Conservation (phyloP, 2,329 filamentous ascomycete genomes). For the Alternaria solani region DNA sequence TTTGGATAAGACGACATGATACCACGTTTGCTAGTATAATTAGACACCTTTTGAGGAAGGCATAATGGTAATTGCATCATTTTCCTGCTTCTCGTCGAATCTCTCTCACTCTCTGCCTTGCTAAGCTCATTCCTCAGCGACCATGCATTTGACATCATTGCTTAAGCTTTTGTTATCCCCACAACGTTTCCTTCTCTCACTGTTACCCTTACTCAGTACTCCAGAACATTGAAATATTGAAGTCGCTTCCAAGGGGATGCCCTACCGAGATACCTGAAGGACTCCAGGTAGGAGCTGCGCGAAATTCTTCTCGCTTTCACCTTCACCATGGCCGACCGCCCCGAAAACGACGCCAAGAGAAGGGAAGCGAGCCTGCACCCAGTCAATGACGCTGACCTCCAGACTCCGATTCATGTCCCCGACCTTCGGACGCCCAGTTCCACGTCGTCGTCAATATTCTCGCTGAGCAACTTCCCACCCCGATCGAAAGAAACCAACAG, state of each 20-base stretch:
- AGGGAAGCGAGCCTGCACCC: background rate
- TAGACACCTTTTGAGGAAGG: conserved; percentile 3
- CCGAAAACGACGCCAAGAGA: background rate
- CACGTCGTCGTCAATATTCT: conserved; percentile 3
- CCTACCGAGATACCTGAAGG: background rate
- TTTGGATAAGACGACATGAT: conserved; percentile 12
- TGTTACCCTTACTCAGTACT: background rate
- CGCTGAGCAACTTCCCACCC: conserved; percentile 8
- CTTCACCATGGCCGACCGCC: background rate
- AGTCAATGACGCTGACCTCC: background rate
- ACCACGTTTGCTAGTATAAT: conserved; percentile 14
- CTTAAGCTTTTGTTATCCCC: background rate
- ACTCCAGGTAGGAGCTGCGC: background rate
- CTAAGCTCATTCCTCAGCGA: background rate
- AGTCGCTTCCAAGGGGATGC: background rate
- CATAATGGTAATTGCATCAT: conserved; percentile 18
- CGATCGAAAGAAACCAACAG: background rate
- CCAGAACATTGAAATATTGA: background rate
- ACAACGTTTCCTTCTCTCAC: background rate
- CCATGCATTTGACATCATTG: background rate
- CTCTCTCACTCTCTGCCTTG: background rate
- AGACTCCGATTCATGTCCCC: conserved; percentile 3
- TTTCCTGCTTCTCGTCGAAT: background rate
- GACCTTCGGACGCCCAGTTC: background rate
- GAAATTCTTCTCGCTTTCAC: background rate